Percentiles rank a stretch among this genome's conserved stretches.
These are phyloP conservation scores for Phytophthora pseudosyringae DNA, from an alignment of 352 stramenopile species.

Conservation along the genomic window DNA sequence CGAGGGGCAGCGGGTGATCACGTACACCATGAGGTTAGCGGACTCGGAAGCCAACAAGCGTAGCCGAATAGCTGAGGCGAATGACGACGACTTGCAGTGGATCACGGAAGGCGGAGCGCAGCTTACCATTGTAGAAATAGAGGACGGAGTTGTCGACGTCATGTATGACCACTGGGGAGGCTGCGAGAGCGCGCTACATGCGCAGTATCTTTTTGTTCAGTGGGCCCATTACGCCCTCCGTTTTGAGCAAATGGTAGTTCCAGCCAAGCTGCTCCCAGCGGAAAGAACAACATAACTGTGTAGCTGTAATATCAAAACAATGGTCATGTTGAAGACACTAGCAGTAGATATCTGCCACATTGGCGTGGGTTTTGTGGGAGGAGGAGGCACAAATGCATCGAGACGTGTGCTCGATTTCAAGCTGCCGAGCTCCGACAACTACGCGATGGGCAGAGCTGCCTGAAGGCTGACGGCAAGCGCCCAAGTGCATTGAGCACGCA, in stretches of 20 bases:
- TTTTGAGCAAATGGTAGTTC: slow-evolving; percentile 21
- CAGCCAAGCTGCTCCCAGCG: slow-evolving; percentile 6
- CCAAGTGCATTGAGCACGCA: no score
- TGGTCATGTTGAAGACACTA: no score
- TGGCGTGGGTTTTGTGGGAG: no score
- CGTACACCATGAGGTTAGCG: slow-evolving; percentile 32
- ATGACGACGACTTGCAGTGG: slow-evolving; percentile 31
- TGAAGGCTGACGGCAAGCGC: no score
- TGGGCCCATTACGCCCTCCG: slow-evolving; percentile 47
- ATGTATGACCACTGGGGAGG: slow-evolving; percentile 36
- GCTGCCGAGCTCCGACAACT: no score
- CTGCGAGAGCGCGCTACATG: slow-evolving; percentile 42
- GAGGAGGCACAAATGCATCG: no score
- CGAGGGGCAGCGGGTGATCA: slow-evolving; percentile 20
- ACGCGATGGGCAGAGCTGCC: no score
- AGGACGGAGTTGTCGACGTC: slow-evolving; percentile 27
- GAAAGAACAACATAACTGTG: neutral
- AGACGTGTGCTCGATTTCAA: no score
- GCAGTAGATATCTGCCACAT: no score
- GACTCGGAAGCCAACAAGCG: slow-evolving; percentile 35
- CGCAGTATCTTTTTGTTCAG: slow-evolving; percentile 54
- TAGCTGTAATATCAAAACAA: neutral
- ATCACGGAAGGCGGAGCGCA: slow-evolving; percentile 34
- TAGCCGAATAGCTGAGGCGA: slow-evolving; percentile 1
- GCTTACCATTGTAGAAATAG: slow-evolving; percentile 27